Percentiles rank a stretch among this genome's conserved stretches.
Evolutionary conservation across 176 grass and related monocot species (phyloP).

Genomic region (Poa pratensis): DNA sequence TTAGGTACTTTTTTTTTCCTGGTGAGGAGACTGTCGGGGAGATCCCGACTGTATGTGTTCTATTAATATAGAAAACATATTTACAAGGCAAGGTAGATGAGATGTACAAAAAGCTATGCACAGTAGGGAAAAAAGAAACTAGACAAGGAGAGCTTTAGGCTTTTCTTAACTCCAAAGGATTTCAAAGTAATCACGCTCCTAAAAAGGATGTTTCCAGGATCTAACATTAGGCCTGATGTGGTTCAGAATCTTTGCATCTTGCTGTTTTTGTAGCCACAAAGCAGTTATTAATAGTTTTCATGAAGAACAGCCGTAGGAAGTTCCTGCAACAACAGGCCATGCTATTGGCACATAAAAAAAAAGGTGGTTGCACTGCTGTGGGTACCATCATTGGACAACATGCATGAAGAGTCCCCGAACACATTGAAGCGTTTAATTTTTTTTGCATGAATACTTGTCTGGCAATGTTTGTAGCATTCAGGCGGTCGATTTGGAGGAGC

Average conservation of each 20-base stretch:
- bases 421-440: neutral
- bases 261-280: too few species aligned
- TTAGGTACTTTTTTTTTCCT: neutral
- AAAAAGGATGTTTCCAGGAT: neutral
- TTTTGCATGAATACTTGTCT: neutral
- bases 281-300: neutral
- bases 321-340: neutral
- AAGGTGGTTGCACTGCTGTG: slow-evolving; percentile 7
- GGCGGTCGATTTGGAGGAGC: neutral
- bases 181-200: neutral
- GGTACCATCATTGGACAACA: neutral
- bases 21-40: neutral
- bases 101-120: neutral
- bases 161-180: neutral
- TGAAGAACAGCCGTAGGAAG: neutral
- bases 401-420: neutral
- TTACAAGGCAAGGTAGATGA: neutral
- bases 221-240: neutral
- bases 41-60: neutral
- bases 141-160: neutral
- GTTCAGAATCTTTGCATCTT: too few species aligned
- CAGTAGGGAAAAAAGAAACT: neutral
- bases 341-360: neutral
- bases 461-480: neutral
- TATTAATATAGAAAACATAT: neutral